Conservation (phyloP, 345 rosid genomes). For the Passiflora organensis region DNA sequence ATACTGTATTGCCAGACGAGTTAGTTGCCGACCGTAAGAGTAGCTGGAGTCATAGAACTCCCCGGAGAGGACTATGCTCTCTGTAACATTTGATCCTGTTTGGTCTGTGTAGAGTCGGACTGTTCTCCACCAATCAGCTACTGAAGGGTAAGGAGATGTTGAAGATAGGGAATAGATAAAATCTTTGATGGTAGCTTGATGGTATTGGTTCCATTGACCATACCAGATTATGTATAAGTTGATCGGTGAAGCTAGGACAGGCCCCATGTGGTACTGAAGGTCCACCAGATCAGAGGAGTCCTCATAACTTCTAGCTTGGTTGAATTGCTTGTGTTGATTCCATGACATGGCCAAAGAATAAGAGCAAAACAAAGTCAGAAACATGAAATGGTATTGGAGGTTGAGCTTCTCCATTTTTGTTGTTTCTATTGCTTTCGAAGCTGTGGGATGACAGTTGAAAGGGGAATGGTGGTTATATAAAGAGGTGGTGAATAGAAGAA, state of each 20-base stretch:
- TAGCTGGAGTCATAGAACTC: conserved; percentile 38
- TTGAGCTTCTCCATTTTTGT: conserved; percentile 18
- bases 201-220: conserved; percentile 53
- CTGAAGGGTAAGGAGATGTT: conserved; percentile 47
- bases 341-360: conserved; percentile 18
- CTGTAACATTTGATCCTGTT: conserved; percentile 52
- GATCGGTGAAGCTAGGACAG: conserved; percentile 49
- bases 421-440: neutral
- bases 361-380: conserved; percentile 11
- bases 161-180: conserved; percentile 53
- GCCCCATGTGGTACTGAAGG: conserved; percentile 64
- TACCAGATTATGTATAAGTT: conserved; percentile 54
- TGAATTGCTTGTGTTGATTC: conserved; percentile 19
- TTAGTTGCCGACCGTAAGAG: conserved; percentile 49
- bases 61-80: conserved; percentile 33
- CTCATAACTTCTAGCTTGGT: conserved; percentile 37
- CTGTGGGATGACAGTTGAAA: neutral
- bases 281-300: conserved; percentile 50
- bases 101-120: conserved; percentile 57
- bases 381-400: conserved; percentile 7
- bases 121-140: conserved; percentile 60
- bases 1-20: conserved; percentile 45
- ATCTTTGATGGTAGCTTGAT: conserved; percentile 48
- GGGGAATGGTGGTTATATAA: conserved; percentile 16
- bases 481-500: neutral